Base-by-base conservation (phyloP, 805 yeast species). In the Metschnikowia sp. region DNA sequence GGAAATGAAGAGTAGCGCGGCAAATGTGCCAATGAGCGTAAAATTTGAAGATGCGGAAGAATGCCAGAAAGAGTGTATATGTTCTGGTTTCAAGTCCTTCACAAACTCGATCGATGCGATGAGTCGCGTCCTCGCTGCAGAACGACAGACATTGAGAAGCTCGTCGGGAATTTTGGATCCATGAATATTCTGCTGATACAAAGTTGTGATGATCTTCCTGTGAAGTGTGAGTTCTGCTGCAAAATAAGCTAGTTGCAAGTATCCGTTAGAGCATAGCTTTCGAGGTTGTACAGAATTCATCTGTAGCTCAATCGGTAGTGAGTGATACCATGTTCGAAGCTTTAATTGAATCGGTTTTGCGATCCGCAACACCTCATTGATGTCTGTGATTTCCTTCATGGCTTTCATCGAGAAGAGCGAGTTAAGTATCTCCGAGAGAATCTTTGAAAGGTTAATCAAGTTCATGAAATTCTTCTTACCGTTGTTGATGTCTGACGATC, bases 61-160 rank as follows among this genome's bases (percentile, higher is more conserved):
- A 65, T 88, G 94, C 97, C 97, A 91, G 63, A 89, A 90, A 10
- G 96, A 81, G 61, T 84, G 91, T 40, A 88, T 75, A 59, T 89
- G 96, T 55, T 89, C 96, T 9, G 86, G 84, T 55, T 83, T 84
- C 62, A 91, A 73, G 50, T 82, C 84, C 42, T 84, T 70, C 9
- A 88, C 83, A 63, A 88, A 86, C 45, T 86, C 94, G 50, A 87
- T 79, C 0, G 96, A 88, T 0, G 96, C 96, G 8, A 79, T 67
- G 13, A 91, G 71, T 59, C 98, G 72, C 1, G 95, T 85, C 48
- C 77, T 81, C 1, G 97, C 97, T 0, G 97, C 96, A 29, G 84
- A 74, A 37, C 96, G 76, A 62, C 97, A 89, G 1, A 90, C 90
- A 39, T 55, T 59, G 3, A 68, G 59, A 40, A 72, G 56, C 50